phyloP scores from a whole-genome alignment of 371 early-diverging fungal species.

The Circinella umbellata region DNA sequence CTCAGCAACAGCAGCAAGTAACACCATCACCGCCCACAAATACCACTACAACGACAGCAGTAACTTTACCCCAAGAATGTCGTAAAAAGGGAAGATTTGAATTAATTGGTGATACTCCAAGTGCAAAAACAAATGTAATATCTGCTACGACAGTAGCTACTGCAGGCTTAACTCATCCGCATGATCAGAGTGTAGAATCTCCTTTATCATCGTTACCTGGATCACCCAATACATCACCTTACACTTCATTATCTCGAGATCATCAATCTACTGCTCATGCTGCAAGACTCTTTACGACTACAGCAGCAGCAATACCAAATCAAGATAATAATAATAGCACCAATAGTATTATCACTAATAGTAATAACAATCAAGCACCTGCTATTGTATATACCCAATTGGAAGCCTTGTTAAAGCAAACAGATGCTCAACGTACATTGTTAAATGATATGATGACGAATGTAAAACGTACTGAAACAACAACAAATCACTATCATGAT shows the following conservation, averaged over 20 bases:
- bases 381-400: constrained; percentile 31
- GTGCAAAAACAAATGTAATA: not conserved
- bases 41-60: not conserved
- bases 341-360: too few relatives aligned
- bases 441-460: constrained; percentile 34
- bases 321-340: not conserved
- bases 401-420: constrained; percentile 38
- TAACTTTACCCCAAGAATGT: constrained; percentile 17
- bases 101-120: constrained; percentile 30
- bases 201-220: constrained; percentile 20
- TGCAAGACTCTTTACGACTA: constrained; percentile 2
- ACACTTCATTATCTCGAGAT: constrained; percentile 37
- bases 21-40: too few relatives aligned
- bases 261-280: constrained; percentile 11
- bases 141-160: not conserved
- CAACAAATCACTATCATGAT: not conserved
- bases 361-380: not conserved
- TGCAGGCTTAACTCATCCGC: not conserved
- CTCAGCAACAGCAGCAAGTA: too few relatives aligned
- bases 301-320: not conserved
- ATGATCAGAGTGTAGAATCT: constrained; percentile 12
- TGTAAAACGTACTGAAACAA: not conserved
- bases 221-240: constrained; percentile 30
- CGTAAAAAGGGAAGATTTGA: constrained; percentile 53
- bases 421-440: constrained; percentile 37